phyloP scores from a whole-genome alignment of 225 moss, liverwort and hornwort genomes.

The Straminergon stramineum region DNA sequence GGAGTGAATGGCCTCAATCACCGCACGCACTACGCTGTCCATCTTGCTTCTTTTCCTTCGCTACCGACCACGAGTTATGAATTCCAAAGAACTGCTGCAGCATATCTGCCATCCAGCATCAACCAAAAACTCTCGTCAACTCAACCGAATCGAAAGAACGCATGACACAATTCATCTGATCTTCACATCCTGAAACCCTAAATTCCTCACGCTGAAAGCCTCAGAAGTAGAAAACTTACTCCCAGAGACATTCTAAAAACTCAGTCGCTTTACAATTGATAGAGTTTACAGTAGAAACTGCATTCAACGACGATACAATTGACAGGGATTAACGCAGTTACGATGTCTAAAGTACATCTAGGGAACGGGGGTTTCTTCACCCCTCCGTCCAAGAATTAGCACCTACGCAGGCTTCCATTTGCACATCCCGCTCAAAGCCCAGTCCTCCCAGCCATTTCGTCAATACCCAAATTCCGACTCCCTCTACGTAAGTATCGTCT shows the following conservation, averaged over 20 bases:
- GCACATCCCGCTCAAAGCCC: not conserved
- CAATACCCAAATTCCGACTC: not conserved
- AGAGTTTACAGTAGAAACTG: not conserved
- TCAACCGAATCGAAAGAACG: not conserved
- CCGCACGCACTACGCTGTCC: conserved; percentile 52
- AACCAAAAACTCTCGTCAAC: not conserved
- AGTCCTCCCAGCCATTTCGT: not conserved
- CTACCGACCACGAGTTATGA: not conserved
- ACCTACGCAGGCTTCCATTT: not conserved
- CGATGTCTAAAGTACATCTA: not conserved
- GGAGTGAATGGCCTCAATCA: conserved; percentile 72
- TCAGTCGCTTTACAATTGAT: not conserved
- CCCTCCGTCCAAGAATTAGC: not conserved
- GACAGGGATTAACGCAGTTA: not conserved
- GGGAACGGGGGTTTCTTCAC: not conserved
- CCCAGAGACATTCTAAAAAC: not conserved
- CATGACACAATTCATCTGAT: not conserved
- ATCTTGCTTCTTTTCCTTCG: conserved; percentile 7
- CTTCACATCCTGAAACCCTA: not conserved
- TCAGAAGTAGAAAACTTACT: not conserved
- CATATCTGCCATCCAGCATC: not conserved
- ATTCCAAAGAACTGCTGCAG: not conserved
- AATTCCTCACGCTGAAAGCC: not conserved
- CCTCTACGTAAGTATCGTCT: not conserved
- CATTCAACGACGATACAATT: not conserved